Percentiles rank a stretch among this genome's conserved stretches.
phyloP scores from a whole-genome alignment of 306 rosid species.

The Vigna trinervia region DNA sequence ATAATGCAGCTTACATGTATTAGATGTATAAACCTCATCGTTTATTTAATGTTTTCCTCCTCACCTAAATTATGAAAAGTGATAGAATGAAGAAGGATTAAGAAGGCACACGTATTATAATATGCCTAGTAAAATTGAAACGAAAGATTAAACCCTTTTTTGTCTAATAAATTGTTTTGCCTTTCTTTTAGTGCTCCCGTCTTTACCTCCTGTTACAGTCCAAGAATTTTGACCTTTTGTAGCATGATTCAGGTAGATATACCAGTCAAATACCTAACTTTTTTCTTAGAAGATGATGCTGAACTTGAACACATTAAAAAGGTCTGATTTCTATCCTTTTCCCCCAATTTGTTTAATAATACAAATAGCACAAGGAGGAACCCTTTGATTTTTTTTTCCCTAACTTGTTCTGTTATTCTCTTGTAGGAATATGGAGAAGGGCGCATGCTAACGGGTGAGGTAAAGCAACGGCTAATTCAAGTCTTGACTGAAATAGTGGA shows the following conservation, averaged over 20 bases:
- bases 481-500: constrained; percentile 84
- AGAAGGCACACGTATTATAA: not conserved
- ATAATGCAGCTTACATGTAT: constrained; percentile 17
- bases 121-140: not conserved
- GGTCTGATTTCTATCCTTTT: constrained; percentile 51
- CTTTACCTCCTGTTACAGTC: constrained; percentile 27
- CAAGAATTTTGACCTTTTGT: constrained; percentile 25
- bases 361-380: constrained; percentile 10
- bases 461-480: constrained; percentile 72
- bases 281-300: constrained; percentile 84
- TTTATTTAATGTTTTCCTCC: not conserved
- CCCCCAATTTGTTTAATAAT: constrained; percentile 15
- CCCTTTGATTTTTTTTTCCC: constrained; percentile 20
- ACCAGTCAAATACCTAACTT: constrained; percentile 80
- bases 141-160: constrained; percentile 9
- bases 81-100: constrained; percentile 18
- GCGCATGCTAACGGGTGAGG: constrained; percentile 94
- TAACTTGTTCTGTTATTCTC: constrained; percentile 26
- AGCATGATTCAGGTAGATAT: constrained; percentile 79
- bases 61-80: not conserved
- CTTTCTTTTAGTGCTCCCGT: not conserved
- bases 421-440: constrained; percentile 87
- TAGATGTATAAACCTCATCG: not conserved
- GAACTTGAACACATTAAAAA: constrained; percentile 74
- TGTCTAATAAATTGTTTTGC: constrained; percentile 13